Evolutionary conservation across 2,329 filamentous ascomycete species (phyloP).

Genomic region (Xylariales sp.): DNA sequence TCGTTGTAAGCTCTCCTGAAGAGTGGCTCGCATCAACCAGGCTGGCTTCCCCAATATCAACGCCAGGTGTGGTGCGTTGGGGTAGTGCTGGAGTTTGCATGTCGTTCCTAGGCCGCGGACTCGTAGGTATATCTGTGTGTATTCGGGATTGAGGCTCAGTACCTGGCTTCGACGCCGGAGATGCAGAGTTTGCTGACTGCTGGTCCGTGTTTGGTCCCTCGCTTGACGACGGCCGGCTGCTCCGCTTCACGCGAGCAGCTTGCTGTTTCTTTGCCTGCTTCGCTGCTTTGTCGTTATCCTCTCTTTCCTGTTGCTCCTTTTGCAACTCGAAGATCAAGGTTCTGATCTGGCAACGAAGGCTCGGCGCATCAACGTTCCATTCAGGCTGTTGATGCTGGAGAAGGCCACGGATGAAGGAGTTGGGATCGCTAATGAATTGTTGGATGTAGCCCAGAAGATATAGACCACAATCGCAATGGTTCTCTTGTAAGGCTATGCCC

Average conservation of each 20-base stretch:
- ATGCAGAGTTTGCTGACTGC: background rate
- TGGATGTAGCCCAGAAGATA: constrained; percentile 82
- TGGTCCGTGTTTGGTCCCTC: background rate
- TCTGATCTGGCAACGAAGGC: constrained; percentile 63
- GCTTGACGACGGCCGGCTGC: constrained; percentile 3
- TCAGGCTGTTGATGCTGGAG: constrained; percentile 50
- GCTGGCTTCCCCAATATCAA: too few species aligned
- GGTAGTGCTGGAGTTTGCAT: too few species aligned
- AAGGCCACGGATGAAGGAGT: constrained; percentile 62
- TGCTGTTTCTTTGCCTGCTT: constrained; percentile 27
- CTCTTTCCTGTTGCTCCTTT: constrained; percentile 45
- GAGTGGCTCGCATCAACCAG: too few species aligned
- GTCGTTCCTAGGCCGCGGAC: too few species aligned
- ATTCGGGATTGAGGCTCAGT: too few species aligned
- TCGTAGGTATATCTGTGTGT: too few species aligned
- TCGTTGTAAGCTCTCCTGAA: background rate
- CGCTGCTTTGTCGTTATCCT: constrained; percentile 33
- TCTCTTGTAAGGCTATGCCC: constrained; percentile 72
- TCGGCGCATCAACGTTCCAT: constrained; percentile 51
- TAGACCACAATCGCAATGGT: constrained; percentile 85
- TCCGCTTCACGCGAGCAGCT: constrained; percentile 9
- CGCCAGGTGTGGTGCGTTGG: too few species aligned
- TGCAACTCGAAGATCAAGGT: constrained; percentile 61
- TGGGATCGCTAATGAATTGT: constrained; percentile 72
- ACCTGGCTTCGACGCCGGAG: background rate